Evolutionary conservation across 805 yeast genomes (phyloP), one percentile per base, ranked within the genome.

Genomic region (Metschnikowia amazonensis): DNA sequence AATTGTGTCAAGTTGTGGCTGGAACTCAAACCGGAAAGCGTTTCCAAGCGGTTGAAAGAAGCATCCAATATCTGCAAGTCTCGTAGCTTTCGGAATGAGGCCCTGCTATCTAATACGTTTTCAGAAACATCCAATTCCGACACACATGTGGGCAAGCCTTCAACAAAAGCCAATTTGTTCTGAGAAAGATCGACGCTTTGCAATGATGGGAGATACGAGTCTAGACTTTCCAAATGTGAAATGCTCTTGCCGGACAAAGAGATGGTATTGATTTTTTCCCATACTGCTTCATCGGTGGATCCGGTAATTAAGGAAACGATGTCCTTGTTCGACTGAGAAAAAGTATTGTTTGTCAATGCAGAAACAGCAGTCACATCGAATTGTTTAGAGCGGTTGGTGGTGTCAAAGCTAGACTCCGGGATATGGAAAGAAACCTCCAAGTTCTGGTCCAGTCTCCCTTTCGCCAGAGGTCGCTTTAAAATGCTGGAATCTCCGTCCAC

Each of bases 281-380:
- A 79, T 40, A 67, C 62, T 3, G 64, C 63, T 20, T 64, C 58
- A 1, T 67, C 60, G 6, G 67, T 59, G 7, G 62, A 59, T 8
- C 60, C 64, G 2, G 77, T 76, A 23, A 79, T 68, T 2, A 74
- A 66, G 5, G 77, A 62, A 3, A 76, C 77, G 31, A 79, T 55
- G 11, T 62, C 61, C 40, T 60, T 66, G 45, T 70, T 70, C 0
- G 77, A 67, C 50, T 76, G 75, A 1, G 80, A 65, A 52, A 78
- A 79, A 3, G 82, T 73, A 3, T 75, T 43, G 37, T 76, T 75
- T 10, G 64, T 62, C 5, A 75, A 43, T 24, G 71, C 72, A 2
- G 79, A 72, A 2, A 68, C 53, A 17, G 65, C 64, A 0, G 81
- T 76, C 2, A 74, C 72, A 42, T 73, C 67, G 43, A 21, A 42